These are phyloP conservation scores for Yamadazyma aaseri DNA, from an alignment of 1,139 yeast genomes.

Conservation along the genomic window DNA sequence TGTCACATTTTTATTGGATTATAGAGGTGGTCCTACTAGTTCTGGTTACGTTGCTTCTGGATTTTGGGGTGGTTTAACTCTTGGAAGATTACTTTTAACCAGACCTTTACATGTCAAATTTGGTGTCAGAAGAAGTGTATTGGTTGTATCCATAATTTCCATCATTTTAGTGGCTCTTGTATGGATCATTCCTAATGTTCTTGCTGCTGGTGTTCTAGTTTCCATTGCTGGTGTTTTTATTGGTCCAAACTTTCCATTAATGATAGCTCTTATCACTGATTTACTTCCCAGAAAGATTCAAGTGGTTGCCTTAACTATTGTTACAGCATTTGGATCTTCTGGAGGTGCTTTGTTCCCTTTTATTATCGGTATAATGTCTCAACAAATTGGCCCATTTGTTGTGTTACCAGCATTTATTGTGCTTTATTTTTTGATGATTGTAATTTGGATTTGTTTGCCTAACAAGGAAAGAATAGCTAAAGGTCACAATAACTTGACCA, in stretches of 20 bases:
- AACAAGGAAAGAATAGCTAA: conserved; percentile 24
- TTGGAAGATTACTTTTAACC: conserved; percentile 55
- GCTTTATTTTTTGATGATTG: conserved; percentile 35
- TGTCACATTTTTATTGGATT: conserved; percentile 59
- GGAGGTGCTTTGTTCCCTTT: conserved; percentile 64
- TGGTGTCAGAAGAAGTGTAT: conserved; percentile 52
- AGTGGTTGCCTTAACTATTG: conserved; percentile 51
- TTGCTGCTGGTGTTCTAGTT: conserved; percentile 45
- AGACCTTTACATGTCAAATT: conserved; percentile 36
- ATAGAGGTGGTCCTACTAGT: conserved; percentile 47
- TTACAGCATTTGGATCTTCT: conserved; percentile 59
- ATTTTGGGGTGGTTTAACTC: conserved; percentile 68
- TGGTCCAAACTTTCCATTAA: conserved; percentile 58
- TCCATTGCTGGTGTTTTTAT: conserved; percentile 48
- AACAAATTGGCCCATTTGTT: conserved; percentile 51
- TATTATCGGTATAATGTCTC: conserved; percentile 53
- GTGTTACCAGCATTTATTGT: conserved; percentile 52
- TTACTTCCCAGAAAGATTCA: conserved; percentile 55
- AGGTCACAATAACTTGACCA: conserved; percentile 13
- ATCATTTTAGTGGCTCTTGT: conserved; percentile 39
- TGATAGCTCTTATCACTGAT: conserved; percentile 46
- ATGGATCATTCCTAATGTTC: conserved; percentile 45
- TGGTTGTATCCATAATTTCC: conserved; percentile 31
- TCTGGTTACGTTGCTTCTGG: conserved; percentile 71
- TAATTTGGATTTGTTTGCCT: conserved; percentile 49